Conservation (phyloP, 148 eudicot species). For the Rhododendron ferrugineum region DNA sequence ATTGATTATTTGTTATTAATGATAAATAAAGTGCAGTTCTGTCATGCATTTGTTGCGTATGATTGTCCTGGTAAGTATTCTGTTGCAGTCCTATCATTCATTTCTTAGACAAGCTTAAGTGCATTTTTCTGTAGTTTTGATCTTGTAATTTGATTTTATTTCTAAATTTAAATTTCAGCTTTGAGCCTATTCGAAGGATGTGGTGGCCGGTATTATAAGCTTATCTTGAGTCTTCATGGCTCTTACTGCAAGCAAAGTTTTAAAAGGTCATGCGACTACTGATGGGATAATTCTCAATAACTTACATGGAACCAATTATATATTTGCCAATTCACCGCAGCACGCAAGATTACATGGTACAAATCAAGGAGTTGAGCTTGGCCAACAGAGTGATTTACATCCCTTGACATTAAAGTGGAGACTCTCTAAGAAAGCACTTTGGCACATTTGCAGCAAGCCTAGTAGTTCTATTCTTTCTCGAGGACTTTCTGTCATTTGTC, state of each 20-base stretch:
- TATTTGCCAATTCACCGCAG: constrained; percentile 43
- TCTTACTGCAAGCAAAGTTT: constrained; percentile 14
- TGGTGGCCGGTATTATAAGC: constrained; percentile 9
- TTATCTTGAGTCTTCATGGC: constrained; percentile 12
- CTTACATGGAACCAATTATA: constrained; percentile 38
- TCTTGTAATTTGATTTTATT: neutral
- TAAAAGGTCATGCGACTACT: constrained; percentile 1
- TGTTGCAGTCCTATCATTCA: neutral
- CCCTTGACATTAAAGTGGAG: constrained; percentile 30
- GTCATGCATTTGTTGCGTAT: neutral
- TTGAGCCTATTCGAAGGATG: constrained; percentile 7
- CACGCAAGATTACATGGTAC: constrained; percentile 26
- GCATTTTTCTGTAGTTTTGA: neutral
- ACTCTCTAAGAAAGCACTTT: constrained; percentile 24
- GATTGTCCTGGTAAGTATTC: neutral
- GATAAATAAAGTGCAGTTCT: neutral
- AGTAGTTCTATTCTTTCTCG: constrained; percentile 18
- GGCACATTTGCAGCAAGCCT: constrained; percentile 35
- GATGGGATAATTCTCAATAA: constrained; percentile 28
- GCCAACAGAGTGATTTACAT: constrained; percentile 33
- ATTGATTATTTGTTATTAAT: neutral
- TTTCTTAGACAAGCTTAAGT: neutral
- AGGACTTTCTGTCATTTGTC: constrained; percentile 46
- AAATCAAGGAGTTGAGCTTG: constrained; percentile 32
- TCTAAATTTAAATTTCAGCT: neutral